Conservation (phyloP, 2,329 filamentous ascomycete genomes). For the Trichophyton simii region DNA sequence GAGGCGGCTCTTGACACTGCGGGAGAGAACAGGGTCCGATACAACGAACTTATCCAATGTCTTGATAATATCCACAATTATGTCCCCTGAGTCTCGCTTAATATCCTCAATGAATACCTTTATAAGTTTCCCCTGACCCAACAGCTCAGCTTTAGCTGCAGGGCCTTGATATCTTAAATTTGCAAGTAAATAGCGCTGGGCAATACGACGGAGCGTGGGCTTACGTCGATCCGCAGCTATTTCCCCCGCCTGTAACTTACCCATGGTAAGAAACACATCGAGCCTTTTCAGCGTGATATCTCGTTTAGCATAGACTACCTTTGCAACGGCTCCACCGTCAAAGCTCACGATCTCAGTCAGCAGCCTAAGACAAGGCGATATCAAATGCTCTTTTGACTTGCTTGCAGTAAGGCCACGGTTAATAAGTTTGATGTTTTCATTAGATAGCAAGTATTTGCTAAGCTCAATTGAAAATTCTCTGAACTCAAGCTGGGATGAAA, state of each 20-base stretch:
- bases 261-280: slow-evolving; percentile 66
- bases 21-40: slow-evolving; percentile 58
- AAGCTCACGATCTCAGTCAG: slow-evolving; percentile 75
- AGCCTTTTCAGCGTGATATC: slow-evolving; percentile 69
- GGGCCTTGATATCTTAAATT: slow-evolving; percentile 66
- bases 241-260: slow-evolving; percentile 37
- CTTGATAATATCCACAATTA: slow-evolving; percentile 63
- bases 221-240: slow-evolving; percentile 53
- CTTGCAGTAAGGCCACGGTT: slow-evolving; percentile 66
- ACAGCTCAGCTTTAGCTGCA: slow-evolving; percentile 66
- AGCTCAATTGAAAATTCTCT: slow-evolving; percentile 63
- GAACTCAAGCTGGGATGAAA: slow-evolving; percentile 62
- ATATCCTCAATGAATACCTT: slow-evolving; percentile 63
- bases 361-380: slow-evolving; percentile 75
- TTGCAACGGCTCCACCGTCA: slow-evolving; percentile 71
- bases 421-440: slow-evolving; percentile 66
- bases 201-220: slow-evolving; percentile 71
- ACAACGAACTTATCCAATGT: slow-evolving; percentile 59
- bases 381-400: slow-evolving; percentile 73
- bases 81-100: slow-evolving; percentile 60
- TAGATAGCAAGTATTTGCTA: slow-evolving; percentile 69
- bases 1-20: slow-evolving; percentile 60
- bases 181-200: slow-evolving; percentile 66
- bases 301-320: slow-evolving; percentile 62
- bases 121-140: slow-evolving; percentile 60